Evolutionary conservation across 148 eudicot genomes (phyloP), one percentile per base, ranked within the genome.

Genomic region (Fagopyrum tataricum): DNA sequence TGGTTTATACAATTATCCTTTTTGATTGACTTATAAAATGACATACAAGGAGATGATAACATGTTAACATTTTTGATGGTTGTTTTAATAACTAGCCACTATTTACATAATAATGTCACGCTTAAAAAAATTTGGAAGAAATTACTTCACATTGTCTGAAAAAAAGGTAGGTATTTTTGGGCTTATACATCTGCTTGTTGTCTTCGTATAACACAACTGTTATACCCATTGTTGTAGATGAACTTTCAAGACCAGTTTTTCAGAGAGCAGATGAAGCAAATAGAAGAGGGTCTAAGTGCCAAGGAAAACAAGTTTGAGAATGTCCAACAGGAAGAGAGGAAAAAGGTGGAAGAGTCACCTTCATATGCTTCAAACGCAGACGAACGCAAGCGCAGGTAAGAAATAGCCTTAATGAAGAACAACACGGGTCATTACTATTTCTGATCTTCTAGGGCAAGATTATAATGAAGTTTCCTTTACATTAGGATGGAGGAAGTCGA

Each of bases 371-470:
- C 86, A 71, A 72, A 74, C 55, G 41, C 14, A 6, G 88, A 76
- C 76, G 91, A 83, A 58, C 74, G 12, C 18, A 74, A 64, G 21
- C 49, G 62, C 77, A 86, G 84, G 95, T 89, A 87, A 76, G 13
- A 49, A 49, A 20, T 55, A 55, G 11, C 21, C 61, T 52, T 52
- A 1, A 15, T n/a, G 55, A 18, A 14, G 61, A 55, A 55, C 18
- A 18, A 6, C 11, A 55, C 21, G 24, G 23, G 7, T 55, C 11
- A 18, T 9, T 31, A 55, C 20, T 55, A 24, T 55, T 55, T 24
- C 8, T 55, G 20, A 0, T 49, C 55, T 49, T 49, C 21, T 17
- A 15, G 1, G 0, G 18, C 11, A 55, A 18, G 61, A 55, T 18
- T 5, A n/a, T n/a, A 42, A 62, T 62, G 26, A 24, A 39, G 8